Percentiles rank a stretch among this genome's conserved stretches.
These are phyloP conservation scores for Asterophora parasitica DNA, from an alignment of 768 basidiomycete species.

Conservation along the genomic window DNA sequence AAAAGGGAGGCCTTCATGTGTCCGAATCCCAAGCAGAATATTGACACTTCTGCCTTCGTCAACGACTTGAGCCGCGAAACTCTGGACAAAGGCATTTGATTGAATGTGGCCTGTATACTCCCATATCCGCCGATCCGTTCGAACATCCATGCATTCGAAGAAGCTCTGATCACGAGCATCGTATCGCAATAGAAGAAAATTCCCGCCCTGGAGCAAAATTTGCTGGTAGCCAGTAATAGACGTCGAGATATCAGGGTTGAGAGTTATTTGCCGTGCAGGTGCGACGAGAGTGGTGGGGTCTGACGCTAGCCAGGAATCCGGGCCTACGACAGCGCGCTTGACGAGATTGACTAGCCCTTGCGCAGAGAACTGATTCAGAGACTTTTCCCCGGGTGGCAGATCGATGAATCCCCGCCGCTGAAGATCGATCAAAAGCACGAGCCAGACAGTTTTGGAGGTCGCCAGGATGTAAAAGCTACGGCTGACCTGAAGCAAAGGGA, in stretches of 20 bases:
- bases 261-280: too few relatives aligned
- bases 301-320: too few relatives aligned
- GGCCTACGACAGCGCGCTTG: conserved; percentile 4
- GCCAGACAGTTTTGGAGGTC: conserved; percentile 29
- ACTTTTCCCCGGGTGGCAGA: not conserved
- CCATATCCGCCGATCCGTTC: not conserved
- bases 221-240: too few relatives aligned
- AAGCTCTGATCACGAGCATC: too few relatives aligned
- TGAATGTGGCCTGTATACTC: not conserved
- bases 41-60: not conserved
- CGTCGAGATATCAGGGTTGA: too few relatives aligned
- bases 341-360: conserved; percentile 1
- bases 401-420: conserved; percentile 7
- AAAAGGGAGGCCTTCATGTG: not conserved
- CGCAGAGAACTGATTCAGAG: not conserved
- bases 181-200: too few relatives aligned
- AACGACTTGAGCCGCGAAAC: not conserved
- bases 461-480: conserved; percentile 33
- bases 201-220: too few relatives aligned
- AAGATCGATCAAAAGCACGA: not conserved
- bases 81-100: not conserved
- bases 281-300: too few relatives aligned
- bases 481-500: not conserved
- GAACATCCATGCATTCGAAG: too few relatives aligned
- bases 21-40: not conserved